Conservation (phyloP, 2,329 filamentous ascomycete species). For the Arthrobotrys sinensis region DNA sequence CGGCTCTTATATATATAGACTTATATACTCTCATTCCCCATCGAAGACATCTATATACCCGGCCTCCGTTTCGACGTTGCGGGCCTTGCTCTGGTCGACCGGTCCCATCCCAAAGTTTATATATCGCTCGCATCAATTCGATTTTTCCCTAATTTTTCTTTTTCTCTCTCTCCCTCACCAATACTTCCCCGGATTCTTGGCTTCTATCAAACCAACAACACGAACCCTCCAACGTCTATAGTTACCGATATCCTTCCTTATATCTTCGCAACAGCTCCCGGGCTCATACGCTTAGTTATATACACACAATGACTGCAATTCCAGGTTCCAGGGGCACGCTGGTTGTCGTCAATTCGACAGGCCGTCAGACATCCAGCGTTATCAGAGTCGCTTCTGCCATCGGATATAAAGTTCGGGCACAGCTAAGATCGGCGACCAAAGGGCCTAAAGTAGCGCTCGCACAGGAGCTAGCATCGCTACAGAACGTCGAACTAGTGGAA, state of each 20-base stretch:
- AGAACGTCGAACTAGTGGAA: conserved; percentile 79
- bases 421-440: conserved; percentile 74
- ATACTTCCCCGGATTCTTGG: conserved; percentile 58
- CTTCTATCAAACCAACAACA: conserved; percentile 58
- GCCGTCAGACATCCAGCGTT: conserved; percentile 93
- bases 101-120: conserved; percentile 41
- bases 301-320: conserved; percentile 51
- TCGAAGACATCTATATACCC: conserved; percentile 18
- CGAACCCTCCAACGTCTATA: conserved; percentile 38
- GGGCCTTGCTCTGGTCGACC: conserved; percentile 12
- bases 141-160: conserved; percentile 24
- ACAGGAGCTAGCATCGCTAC: conserved; percentile 84
- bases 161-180: conserved; percentile 30
- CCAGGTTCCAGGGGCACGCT: conserved; percentile 73
- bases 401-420: conserved; percentile 92
- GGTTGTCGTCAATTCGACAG: conserved; percentile 94
- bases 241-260: conserved; percentile 23
- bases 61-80: conserved; percentile 10
- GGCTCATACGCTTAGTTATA: not conserved
- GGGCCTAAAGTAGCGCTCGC: conserved; percentile 82
- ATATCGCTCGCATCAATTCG: conserved; percentile 21
- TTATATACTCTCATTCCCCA: not conserved
- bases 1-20: conserved; percentile 36
- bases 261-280: conserved; percentile 7
- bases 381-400: conserved; percentile 94